These are phyloP conservation scores for Knoxia roxburghii DNA, from an alignment of 257 asterid genomes.

Conservation along the genomic window DNA sequence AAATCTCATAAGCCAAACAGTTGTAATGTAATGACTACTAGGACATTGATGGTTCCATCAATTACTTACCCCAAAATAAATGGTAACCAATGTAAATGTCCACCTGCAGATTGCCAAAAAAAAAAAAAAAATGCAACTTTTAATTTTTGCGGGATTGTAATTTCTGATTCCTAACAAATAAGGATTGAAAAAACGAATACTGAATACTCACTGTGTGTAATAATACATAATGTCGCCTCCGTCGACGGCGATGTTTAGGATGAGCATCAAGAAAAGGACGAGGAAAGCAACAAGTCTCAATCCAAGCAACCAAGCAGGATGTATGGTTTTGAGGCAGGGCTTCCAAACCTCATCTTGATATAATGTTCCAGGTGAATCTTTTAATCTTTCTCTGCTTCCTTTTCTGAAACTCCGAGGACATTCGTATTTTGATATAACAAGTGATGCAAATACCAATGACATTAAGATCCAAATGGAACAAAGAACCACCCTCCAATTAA, in stretches of 20 bases:
- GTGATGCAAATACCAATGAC: conserved; percentile 59
- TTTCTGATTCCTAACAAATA: too few species aligned
- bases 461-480: conserved; percentile 62
- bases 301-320: conserved; percentile 80
- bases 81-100: conserved; percentile 73
- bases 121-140: not conserved
- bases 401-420: conserved; percentile 28
- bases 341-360: conserved; percentile 88
- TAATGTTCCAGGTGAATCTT: conserved; percentile 38
- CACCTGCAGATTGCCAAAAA: conserved; percentile 44
- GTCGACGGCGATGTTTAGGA: conserved; percentile 62
- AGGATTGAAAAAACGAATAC: not conserved
- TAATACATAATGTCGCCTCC: conserved; percentile 65
- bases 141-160: too few species aligned
- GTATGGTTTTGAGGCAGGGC: conserved; percentile 67
- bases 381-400: conserved; percentile 21
- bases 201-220: conserved; percentile 78
- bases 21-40: too few species aligned
- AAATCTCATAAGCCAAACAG: not conserved
- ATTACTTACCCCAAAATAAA: conserved; percentile 77
- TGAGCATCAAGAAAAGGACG: conserved; percentile 69
- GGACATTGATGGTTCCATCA: too few species aligned
- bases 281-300: conserved; percentile 61
- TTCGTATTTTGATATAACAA: conserved; percentile 67
- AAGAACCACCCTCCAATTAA: conserved; percentile 78